Evolutionary conservation across 257 asterid genomes (phyloP), one percentile per base, ranked within the genome.

Genomic region (Solanum stenotomum): DNA sequence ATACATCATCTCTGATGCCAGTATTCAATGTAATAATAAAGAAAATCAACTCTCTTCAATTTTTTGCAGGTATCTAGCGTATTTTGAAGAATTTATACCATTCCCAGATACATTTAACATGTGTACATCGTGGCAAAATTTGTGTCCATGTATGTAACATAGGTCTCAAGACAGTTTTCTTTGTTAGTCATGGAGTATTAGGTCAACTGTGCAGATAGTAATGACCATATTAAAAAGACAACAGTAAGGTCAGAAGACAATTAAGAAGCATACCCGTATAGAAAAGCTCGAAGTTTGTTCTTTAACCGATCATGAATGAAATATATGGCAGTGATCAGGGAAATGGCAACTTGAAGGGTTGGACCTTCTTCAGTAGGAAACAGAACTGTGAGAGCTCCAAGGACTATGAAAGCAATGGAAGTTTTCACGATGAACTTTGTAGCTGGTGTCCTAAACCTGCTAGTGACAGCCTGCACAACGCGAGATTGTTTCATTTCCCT

Each of bases 291-390:
- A 44, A 96, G 91, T 88, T 91, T 95, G 94, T 90, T 94, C 98
- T 94, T 96, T 85, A 97, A 94, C 87, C 98, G 94, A 76, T 93
- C 96, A 88, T 96, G 89, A 33, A 97, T 89, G 87, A 97, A 96
- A 90, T 96, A 96, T 74, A 94, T 87, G 33, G 99, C 91, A 65
- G 87, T 92, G 49, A 97, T 88, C 92, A 97, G 88, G 65, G 99
- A 97, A 89, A 95, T 79, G 56, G 94, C 96, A 87, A 97, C 99
- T 92, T 97, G 99, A 90, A 97, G 94, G 16, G 99, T 97, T 0
- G 99, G 99, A 35, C 99, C 99, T 89, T 97, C 99, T 93, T 97
- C 99, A 11, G 98, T 94, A 68, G 99, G 99, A 91, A 96, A 96
- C 89, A 97, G 96, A 37, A 97, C 91, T 10, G 98, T 97, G 86